These are phyloP conservation scores for Colletotrichum sp. DNA, from an alignment of 2,329 filamentous ascomycete genomes.

Conservation along the genomic window DNA sequence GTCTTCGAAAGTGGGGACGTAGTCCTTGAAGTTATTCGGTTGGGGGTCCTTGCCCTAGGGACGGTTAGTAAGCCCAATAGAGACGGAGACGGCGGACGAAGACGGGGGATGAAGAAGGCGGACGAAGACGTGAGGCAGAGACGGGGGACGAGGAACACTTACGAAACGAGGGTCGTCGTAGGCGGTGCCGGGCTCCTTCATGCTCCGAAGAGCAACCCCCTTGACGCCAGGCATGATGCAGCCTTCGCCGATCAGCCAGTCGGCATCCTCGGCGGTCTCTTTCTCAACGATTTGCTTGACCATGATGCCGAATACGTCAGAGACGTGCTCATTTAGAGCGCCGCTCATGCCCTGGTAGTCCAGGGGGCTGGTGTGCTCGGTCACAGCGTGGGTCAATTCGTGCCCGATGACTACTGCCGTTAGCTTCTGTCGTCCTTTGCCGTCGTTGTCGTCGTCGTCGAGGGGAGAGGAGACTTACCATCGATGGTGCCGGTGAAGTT, in stretches of 20 bases:
- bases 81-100: background rate
- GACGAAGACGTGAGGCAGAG: background rate
- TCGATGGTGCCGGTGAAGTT: constrained; percentile 59
- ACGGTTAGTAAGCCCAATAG: background rate
- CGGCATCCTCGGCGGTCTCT: constrained; percentile 48
- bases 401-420: constrained; percentile 51
- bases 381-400: constrained; percentile 62
- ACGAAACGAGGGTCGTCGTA: constrained; percentile 57
- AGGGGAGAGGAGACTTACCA: constrained; percentile 24
- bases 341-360: constrained; percentile 57
- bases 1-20: constrained; percentile 45
- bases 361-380: constrained; percentile 54
- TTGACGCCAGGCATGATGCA: constrained; percentile 56
- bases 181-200: constrained; percentile 59
- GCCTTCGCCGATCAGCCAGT: constrained; percentile 61
- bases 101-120: background rate
- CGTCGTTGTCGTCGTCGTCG: background rate
- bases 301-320: constrained; percentile 64
- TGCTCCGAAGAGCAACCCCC: constrained; percentile 56
- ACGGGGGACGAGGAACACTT: constrained; percentile 25
- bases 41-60: constrained; percentile 57
- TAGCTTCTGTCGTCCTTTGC: background rate
- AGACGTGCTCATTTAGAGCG: constrained; percentile 62
- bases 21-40: constrained; percentile 51
- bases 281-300: constrained; percentile 57